Evolutionary conservation across 371 early-diverging fungal genomes (phyloP).

Genomic region (Funneliformis caledonium): DNA sequence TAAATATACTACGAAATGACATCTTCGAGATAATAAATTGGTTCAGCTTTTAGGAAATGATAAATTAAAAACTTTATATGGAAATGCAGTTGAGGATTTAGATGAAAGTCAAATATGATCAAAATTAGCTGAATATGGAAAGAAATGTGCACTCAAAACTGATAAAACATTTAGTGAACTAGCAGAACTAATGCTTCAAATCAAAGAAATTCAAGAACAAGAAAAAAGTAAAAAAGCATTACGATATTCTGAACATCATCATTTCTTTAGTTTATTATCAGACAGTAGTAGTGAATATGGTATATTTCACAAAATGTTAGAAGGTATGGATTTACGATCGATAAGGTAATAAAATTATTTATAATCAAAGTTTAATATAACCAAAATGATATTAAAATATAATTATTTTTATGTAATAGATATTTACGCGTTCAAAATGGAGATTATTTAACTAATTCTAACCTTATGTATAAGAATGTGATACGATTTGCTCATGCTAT

Average conservation of each 20-base stretch:
- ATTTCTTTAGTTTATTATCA: constrained; percentile 5
- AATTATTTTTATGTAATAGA: too few species aligned
- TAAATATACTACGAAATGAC: too few species aligned
- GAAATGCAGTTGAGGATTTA: too few species aligned
- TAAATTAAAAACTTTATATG: too few species aligned
- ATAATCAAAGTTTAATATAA: background rate
- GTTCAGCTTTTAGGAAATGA: too few species aligned
- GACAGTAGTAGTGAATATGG: background rate
- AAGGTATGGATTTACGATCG: background rate
- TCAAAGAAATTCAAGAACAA: background rate
- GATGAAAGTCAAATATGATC: too few species aligned
- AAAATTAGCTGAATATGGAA: too few species aligned
- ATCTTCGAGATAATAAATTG: too few species aligned
- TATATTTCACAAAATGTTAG: background rate
- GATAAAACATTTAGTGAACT: background rate
- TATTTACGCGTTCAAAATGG: too few species aligned
- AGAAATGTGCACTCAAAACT: background rate
- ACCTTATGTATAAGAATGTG: too few species aligned
- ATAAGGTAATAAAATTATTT: background rate
- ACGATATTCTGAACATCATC: background rate
- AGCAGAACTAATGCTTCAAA: background rate
- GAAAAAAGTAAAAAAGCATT: background rate
- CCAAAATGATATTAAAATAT: background rate
- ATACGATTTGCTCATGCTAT: too few species aligned
- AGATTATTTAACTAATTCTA: too few species aligned